These are phyloP conservation scores for Lasiodiplodia sp. DNA, from an alignment of 2,329 filamentous ascomycete genomes.

Conservation along the genomic window DNA sequence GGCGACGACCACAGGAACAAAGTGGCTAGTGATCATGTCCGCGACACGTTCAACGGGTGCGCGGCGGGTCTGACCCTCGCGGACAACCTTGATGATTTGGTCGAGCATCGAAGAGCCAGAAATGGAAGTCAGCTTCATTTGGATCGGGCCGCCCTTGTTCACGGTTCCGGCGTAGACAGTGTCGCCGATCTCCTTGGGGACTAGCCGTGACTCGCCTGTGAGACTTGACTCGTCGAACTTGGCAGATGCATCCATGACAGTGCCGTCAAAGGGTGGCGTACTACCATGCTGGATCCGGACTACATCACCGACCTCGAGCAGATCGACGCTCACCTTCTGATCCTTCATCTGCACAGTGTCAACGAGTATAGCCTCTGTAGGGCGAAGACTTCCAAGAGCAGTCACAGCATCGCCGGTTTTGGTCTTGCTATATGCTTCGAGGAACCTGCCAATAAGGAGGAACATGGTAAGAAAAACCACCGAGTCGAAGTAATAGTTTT, in stretches of 20 bases:
- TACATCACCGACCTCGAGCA: slow-evolving; percentile 62
- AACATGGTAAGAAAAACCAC: slow-evolving; percentile 93
- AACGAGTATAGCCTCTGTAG: slow-evolving; percentile 76
- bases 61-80: slow-evolving; percentile 77
- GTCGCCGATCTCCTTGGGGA: slow-evolving; percentile 70
- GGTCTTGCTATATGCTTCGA: slow-evolving; percentile 91
- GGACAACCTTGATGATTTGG: slow-evolving; percentile 77
- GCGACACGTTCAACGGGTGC: slow-evolving; percentile 80
- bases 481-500: slow-evolving; percentile 79
- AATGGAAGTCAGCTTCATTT: slow-evolving; percentile 69
- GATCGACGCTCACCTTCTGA: slow-evolving; percentile 65
- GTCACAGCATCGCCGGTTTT: slow-evolving; percentile 88
- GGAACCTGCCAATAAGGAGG: slow-evolving; percentile 74
- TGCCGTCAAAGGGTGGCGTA: slow-evolving; percentile 85
- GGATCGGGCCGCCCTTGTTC: slow-evolving; percentile 71
- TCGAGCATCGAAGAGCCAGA: slow-evolving; percentile 79
- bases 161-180: slow-evolving; percentile 76
- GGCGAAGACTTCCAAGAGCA: slow-evolving; percentile 77
- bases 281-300: slow-evolving; percentile 80
- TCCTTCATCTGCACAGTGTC: slow-evolving; percentile 49
- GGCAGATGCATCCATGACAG: slow-evolving; percentile 63
- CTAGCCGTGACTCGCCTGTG: slow-evolving; percentile 76
- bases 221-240: slow-evolving; percentile 89
- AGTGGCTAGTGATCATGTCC: slow-evolving; percentile 76
- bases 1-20: slow-evolving; percentile 75